Evolutionary conservation across 805 yeast genomes (phyloP).

Genomic region (Candida ovalis): DNA sequence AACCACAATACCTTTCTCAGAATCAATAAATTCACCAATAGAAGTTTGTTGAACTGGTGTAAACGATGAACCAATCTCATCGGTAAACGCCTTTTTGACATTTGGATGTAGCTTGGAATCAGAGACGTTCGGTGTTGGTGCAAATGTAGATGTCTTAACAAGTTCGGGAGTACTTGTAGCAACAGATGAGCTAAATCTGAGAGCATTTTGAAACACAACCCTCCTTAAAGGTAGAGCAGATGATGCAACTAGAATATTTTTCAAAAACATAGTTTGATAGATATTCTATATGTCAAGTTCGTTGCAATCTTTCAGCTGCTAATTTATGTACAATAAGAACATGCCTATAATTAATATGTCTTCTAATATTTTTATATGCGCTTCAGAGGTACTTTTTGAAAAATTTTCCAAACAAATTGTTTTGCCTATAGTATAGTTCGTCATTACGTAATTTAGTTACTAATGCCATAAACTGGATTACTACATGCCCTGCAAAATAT

Average conservation of each 20-base stretch:
- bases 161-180: neutral
- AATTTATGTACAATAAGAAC: too few species aligned
- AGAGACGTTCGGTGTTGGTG: slow-evolving; percentile 17
- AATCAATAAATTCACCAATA: slow-evolving; percentile 49
- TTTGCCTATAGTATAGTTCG: too few species aligned
- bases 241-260: neutral
- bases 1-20: slow-evolving; percentile 66
- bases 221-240: neutral
- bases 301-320: too few species aligned
- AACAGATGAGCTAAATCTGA: slow-evolving; percentile 5
- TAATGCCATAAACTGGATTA: too few species aligned
- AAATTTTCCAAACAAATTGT: slow-evolving; percentile 6
- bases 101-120: slow-evolving; percentile 26
- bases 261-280: neutral
- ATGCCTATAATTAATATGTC: too few species aligned
- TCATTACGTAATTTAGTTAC: too few species aligned
- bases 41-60: slow-evolving; percentile 70
- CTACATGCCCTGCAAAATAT: too few species aligned
- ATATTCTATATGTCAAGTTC: too few species aligned
- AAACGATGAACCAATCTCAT: slow-evolving; percentile 42
- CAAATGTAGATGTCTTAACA: slow-evolving; percentile 1
- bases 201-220: neutral
- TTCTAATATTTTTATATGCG: too few species aligned
- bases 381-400: neutral
- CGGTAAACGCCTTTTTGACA: slow-evolving; percentile 30